A percentile compares a stretch with the other conserved stretches of the same genome.
Evolutionary conservation across 345 rosid species (phyloP).

Genomic region (Erodium maritimum): DNA sequence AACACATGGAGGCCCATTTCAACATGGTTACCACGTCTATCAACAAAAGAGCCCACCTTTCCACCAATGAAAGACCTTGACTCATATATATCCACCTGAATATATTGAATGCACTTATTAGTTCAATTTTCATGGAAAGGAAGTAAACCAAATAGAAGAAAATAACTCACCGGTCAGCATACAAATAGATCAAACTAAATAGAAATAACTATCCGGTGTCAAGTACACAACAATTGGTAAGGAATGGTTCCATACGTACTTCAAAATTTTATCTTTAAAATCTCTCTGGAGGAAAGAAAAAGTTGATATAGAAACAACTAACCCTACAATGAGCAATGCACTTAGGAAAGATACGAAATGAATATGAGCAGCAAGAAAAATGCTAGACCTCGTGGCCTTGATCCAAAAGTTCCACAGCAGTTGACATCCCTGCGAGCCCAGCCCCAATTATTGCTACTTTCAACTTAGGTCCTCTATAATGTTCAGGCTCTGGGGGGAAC

Average conservation of each 20-base stretch:
- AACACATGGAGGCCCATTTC: conserved; percentile 99
- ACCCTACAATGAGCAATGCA: not conserved
- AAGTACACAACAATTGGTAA: not conserved
- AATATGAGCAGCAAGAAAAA: not conserved
- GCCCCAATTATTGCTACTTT: conserved; percentile 97
- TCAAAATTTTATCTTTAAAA: not conserved
- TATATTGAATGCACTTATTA: conserved; percentile 6
- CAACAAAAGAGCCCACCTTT: conserved; percentile 96
- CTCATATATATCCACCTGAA: conserved; percentile 91
- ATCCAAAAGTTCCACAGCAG: conserved; percentile 90
- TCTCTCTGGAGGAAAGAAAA: not conserved
- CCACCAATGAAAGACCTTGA: conserved; percentile 91
- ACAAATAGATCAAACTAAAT: too few species aligned
- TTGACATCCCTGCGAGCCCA: conserved; percentile 99
- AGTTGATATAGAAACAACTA: not conserved
- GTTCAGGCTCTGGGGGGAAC: conserved; percentile 92
- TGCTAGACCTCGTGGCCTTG: conserved; percentile 86
- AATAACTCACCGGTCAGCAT: not conserved
- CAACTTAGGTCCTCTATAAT: conserved; percentile 85
- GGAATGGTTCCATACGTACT: not conserved
- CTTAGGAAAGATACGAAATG: conserved; percentile 1
- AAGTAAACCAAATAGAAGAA: not conserved
- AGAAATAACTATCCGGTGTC: not conserved
- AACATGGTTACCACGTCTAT: conserved; percentile 76
- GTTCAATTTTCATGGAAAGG: not conserved